Conservation (phyloP, 768 basidiomycete species). For the Leccinellum albellum region DNA sequence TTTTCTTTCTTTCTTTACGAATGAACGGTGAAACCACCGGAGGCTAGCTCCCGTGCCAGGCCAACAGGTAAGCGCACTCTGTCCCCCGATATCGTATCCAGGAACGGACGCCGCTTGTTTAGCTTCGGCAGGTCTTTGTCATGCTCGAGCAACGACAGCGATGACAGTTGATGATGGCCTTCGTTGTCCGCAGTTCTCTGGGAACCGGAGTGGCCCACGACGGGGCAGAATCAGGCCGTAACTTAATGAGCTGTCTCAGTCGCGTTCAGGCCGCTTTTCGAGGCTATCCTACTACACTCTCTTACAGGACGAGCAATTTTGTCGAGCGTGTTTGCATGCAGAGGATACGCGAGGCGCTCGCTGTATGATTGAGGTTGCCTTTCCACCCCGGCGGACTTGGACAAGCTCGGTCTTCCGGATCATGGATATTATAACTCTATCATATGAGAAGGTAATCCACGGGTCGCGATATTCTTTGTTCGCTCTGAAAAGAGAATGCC, state of each 20-base stretch:
- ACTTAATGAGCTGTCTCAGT: background rate
- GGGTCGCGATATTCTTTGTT: background rate
- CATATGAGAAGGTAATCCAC: background rate
- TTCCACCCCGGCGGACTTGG: too few relatives aligned
- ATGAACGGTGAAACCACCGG: background rate
- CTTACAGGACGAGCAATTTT: background rate
- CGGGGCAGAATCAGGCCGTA: background rate
- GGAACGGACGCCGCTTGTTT: background rate
- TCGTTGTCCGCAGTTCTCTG: background rate
- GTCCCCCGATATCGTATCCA: background rate
- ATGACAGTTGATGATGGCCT: background rate
- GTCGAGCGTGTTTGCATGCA: background rate
- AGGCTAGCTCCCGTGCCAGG: background rate
- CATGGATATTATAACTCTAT: background rate
- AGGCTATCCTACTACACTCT: background rate
- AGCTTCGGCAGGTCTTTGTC: background rate
- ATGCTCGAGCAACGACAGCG: background rate
- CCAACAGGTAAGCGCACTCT: background rate
- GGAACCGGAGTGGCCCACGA: background rate
- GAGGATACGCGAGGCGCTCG: background rate
- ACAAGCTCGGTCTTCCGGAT: background rate
- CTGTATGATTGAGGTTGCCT: background rate
- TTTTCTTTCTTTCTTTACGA: background rate
- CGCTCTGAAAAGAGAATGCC: background rate
- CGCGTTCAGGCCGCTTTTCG: background rate